Conservation (phyloP, 1,284 basidiomycete genomes). For the Irpex sp. region DNA sequence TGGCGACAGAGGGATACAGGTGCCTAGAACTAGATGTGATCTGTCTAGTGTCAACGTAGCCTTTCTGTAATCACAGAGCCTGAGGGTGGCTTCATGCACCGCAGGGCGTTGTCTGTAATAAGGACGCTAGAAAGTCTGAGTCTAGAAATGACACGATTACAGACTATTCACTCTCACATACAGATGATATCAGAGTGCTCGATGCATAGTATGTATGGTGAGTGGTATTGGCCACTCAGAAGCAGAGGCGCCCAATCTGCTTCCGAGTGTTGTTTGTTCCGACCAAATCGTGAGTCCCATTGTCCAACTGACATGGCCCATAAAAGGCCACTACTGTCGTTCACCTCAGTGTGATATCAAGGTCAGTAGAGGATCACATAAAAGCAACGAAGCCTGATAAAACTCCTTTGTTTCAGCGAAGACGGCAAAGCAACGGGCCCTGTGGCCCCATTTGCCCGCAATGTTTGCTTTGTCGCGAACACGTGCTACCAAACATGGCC, state of each 20-base stretch:
- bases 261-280: not conserved
- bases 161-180: no score
- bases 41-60: no score
- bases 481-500: not conserved
- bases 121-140: no score
- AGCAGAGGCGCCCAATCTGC: not conserved
- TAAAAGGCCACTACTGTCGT: not conserved
- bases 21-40: no score
- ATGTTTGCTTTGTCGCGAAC: not conserved
- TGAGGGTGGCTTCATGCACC: no score
- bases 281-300: not conserved
- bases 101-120: no score
- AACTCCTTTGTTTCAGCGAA: not conserved
- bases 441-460: not conserved
- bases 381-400: not conserved
- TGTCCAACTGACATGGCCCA: not conserved
- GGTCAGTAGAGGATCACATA: not conserved
- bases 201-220: no score
- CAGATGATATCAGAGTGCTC: no score
- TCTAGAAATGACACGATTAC: no score
- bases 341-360: not conserved
- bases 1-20: no score
- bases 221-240: not conserved
- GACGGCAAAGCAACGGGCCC: not conserved
- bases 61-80: no score